These are phyloP conservation scores for Phytophthora brassicae DNA, from an alignment of 352 stramenopile genomes.

Conservation along the genomic window DNA sequence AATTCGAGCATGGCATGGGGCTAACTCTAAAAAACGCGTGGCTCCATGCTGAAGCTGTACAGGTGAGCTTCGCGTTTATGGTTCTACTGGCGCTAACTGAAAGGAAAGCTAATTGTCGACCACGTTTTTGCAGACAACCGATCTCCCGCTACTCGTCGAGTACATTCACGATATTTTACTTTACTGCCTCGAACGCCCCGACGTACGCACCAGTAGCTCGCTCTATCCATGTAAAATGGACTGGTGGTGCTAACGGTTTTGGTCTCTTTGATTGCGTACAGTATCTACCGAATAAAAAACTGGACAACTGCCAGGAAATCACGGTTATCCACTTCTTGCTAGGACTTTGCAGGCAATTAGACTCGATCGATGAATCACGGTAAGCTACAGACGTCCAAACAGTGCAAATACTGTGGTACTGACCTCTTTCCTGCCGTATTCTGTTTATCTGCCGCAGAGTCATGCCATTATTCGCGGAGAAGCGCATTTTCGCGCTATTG, in stretches of 20 bases:
- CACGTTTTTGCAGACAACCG: constrained; percentile 65
- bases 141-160: constrained; percentile 87
- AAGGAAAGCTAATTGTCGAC: not conserved
- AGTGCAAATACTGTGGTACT: not conserved
- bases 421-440: not conserved
- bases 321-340: constrained; percentile 88
- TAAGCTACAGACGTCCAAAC: constrained; percentile 10
- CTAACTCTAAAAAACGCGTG: constrained; percentile 90
- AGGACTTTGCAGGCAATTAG: constrained; percentile 80
- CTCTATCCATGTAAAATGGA: not conserved
- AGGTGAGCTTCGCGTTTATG: constrained; percentile 30
- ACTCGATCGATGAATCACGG: constrained; percentile 83
- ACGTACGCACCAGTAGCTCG: constrained; percentile 34
- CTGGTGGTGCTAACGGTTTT: too few relatives aligned
- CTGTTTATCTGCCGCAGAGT: constrained; percentile 38
- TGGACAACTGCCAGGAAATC: constrained; percentile 83
- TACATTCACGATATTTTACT: constrained; percentile 87
- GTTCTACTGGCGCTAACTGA: not conserved
- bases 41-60: constrained; percentile 87
- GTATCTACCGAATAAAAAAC: constrained; percentile 73
- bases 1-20: constrained; percentile 89
- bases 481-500: constrained; percentile 79
- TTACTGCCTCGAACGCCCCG: constrained; percentile 72
- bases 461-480: constrained; percentile 84
- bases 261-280: too few relatives aligned